Evolutionary conservation across 805 yeast genomes (phyloP).

Genomic region (Sporopachydermia lactativora): DNA sequence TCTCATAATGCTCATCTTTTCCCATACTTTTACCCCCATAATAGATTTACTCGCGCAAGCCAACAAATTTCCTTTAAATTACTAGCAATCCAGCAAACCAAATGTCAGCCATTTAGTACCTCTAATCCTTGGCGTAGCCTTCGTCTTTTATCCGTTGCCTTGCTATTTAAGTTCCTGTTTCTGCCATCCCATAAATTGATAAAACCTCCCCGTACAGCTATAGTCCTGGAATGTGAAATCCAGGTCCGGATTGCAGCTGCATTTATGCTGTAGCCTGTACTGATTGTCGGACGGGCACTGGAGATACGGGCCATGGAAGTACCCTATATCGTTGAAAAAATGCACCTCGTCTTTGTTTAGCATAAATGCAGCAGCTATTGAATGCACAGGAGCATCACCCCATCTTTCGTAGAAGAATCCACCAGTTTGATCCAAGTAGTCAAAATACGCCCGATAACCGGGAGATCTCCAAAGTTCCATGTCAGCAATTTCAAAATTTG

Average conservation of each 20-base stretch:
- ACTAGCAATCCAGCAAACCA: no score
- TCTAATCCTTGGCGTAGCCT: no score
- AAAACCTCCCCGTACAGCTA: constrained; percentile 57
- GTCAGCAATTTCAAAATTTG: constrained; percentile 74
- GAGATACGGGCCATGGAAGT: constrained; percentile 69
- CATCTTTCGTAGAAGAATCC: constrained; percentile 91
- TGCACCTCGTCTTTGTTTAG: constrained; percentile 57
- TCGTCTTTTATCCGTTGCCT: no score
- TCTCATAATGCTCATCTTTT: no score
- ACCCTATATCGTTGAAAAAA: constrained; percentile 76
- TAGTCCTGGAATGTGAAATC: constrained; percentile 70
- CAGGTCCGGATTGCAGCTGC: constrained; percentile 52
- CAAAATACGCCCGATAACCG: constrained; percentile 59
- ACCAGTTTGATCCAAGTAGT: constrained; percentile 62
- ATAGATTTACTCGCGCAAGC: no score
- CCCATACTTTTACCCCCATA: no score
- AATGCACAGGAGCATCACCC: constrained; percentile 93
- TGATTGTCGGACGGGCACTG: constrained; percentile 62
- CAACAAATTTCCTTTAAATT: no score
- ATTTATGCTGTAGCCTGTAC: constrained; percentile 42
- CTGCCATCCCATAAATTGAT: constrained; percentile 34
- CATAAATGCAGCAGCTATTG: constrained; percentile 74
- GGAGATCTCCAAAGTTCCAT: constrained; percentile 62
- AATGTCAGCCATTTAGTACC: no score
- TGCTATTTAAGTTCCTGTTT: no score